Evolutionary conservation across 192 early-diverging fungal genomes (phyloP).

Genomic region (Pecoramyces ruminantium): DNA sequence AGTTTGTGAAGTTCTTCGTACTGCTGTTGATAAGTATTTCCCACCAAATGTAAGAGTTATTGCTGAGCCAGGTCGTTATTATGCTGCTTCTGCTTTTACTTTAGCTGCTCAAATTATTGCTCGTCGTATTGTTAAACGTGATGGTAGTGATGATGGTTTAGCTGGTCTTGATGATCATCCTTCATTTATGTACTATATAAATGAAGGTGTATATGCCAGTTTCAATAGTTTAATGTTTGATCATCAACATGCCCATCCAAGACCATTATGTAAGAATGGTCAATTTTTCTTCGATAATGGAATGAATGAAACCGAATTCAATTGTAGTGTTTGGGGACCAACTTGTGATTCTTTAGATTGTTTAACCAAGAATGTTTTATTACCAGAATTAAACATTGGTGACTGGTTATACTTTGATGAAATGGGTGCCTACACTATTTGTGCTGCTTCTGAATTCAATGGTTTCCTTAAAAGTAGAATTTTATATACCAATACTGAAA

Average conservation of each 20-base stretch:
- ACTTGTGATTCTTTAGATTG: conserved; percentile 99
- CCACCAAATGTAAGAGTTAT: conserved; percentile 74
- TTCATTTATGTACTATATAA: conserved; percentile 76
- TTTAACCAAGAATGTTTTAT: conserved; percentile 37
- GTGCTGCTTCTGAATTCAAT: conserved; percentile 74
- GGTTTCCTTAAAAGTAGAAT: conserved; percentile 68
- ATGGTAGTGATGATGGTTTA: conserved; percentile 2
- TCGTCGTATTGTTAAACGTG: conserved; percentile 53
- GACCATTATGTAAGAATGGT: conserved; percentile 38
- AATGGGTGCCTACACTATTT: conserved; percentile 96
- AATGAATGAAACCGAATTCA: conserved; percentile 17
- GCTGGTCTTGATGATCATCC: background rate
- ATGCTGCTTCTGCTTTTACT: conserved; percentile 81
- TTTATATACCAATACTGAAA: conserved; percentile 69
- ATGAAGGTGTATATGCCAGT: conserved; percentile 94
- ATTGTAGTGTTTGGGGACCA: conserved; percentile 82
- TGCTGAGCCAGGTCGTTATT: conserved; percentile 96
- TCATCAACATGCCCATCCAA: conserved; percentile 59
- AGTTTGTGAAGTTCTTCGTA: conserved; percentile 57
- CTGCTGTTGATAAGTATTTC: conserved; percentile 64
- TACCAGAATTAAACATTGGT: conserved; percentile 77
- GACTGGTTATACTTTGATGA: conserved; percentile 90
- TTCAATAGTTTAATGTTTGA: conserved; percentile 99
- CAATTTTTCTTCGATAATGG: conserved; percentile 11
- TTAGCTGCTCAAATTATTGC: conserved; percentile 86